Conservation (phyloP, 805 yeast species). For the Candida sphagnicola region DNA sequence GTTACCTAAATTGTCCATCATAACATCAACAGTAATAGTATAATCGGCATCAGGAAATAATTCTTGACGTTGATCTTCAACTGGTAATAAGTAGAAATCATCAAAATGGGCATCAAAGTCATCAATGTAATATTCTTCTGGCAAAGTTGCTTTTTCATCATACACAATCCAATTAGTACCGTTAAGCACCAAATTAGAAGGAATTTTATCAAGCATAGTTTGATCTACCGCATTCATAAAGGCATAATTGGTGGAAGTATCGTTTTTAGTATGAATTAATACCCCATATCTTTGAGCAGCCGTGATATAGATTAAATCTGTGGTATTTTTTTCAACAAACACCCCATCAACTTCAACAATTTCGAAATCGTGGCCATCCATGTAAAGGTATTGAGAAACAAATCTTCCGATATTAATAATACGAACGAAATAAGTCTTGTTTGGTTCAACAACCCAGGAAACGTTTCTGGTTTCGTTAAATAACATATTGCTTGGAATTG, state of each 20-base stretch:
- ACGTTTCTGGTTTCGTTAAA: slow-evolving; percentile 63
- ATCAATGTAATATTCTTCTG: slow-evolving; percentile 20
- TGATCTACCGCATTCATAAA: slow-evolving; percentile 60
- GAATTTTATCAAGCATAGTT: slow-evolving; percentile 68
- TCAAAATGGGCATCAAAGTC: slow-evolving; percentile 48
- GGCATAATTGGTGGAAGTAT: slow-evolving; percentile 47
- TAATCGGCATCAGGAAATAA: slow-evolving; percentile 59
- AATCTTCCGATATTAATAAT: slow-evolving; percentile 67
- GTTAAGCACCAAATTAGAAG: slow-evolving; percentile 48
- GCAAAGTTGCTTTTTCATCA: slow-evolving; percentile 24
- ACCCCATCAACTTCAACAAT: slow-evolving; percentile 47
- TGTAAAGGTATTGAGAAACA: slow-evolving; percentile 54
- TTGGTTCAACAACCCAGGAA: slow-evolving; percentile 52
- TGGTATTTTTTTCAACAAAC: slow-evolving; percentile 53
- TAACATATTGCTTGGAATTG: slow-evolving; percentile 63
- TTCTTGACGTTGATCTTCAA: slow-evolving; percentile 41
- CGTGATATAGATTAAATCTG: slow-evolving; percentile 57
- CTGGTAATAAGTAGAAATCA: slow-evolving; percentile 74
- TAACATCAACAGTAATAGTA: slow-evolving; percentile 53
- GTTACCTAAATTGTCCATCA: slow-evolving; percentile 66
- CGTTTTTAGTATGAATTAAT: slow-evolving; percentile 52
- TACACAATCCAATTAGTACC: slow-evolving; percentile 57
- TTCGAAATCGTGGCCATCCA: slow-evolving; percentile 39
- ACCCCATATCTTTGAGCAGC: slow-evolving; percentile 83
- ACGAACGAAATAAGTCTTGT: slow-evolving; percentile 61